Base-by-base conservation (phyloP, 2,329 filamentous ascomycete species). In the Aspergillus intermedius region DNA sequence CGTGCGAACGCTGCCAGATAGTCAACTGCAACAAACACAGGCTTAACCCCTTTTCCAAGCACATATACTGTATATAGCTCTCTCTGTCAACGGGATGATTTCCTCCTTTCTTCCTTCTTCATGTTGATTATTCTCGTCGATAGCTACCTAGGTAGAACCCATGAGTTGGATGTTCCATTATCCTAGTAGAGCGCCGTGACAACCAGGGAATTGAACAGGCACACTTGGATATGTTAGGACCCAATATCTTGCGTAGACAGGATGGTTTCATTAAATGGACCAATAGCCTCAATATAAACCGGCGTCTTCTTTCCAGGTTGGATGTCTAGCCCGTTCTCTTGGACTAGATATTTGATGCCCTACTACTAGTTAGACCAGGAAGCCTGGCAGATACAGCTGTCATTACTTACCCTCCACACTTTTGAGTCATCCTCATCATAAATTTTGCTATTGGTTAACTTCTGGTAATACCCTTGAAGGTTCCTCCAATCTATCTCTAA, bases 221-320 rank as follows among this genome's bases (percentile, higher is more conserved):
- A 54, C 19, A 53, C 30, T 37, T 53, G 46, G 22, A 56, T 54
- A 4, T 50, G 39, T 41, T 54, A 15, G 28, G 54, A 56, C 37
- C 41, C 41, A 23, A 53, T 56, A 35, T 56, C 49, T 47, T 47
- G 45, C 2, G 52, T 56, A 7, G 34, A 44, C 25, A 56, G 28
- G 15, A 52, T 53, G 6, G 54, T 56, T 30, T 54, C 47, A 37
- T 56, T 52, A n/a, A 56, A 52, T 5, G 43, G 48, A 13, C 8
- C 47, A 4, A 56, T 48, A 47, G 54, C 52, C 32, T 56, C 47
- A n/a, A 56, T 52, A 52, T 54, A 54, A 15, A 56, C 50, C 28
- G 50, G 54, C 8, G 47, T 50, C 47, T 56, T 56, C 44, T 52
- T 48, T 51, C 43, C 13, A 5, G 48, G 44, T 21, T 56, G 45